A percentile compares a stretch with the other conserved stretches of the same genome.
Conservation (phyloP, 2,329 filamentous ascomycete genomes). For the Neonectria coccinea region DNA sequence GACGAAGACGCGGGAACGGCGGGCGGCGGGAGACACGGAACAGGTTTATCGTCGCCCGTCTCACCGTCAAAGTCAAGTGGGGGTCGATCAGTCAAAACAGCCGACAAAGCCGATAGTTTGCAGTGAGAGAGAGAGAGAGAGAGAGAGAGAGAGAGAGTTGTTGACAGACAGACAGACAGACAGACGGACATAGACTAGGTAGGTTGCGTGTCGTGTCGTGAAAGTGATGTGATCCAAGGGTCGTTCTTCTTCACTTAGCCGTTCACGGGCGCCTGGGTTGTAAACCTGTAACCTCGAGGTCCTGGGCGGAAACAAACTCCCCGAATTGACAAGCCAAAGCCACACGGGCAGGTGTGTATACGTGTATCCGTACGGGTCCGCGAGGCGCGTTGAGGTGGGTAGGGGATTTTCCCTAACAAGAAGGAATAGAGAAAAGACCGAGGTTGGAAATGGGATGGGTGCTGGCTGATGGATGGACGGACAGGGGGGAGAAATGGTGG, state of each 20-base stretch:
- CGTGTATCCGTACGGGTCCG: background rate
- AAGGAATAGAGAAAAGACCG: no score
- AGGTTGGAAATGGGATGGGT: slow-evolving; percentile 15
- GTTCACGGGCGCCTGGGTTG: slow-evolving; percentile 9
- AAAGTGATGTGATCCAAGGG: slow-evolving; percentile 13
- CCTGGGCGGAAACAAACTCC: slow-evolving; percentile 16
- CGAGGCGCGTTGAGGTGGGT: background rate
- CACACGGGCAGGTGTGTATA: slow-evolving; percentile 1
- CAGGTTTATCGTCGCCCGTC: slow-evolving; percentile 1
- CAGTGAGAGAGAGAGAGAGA: background rate
- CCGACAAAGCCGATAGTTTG: background rate
- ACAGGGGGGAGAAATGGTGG: background rate
- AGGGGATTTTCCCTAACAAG: no score
- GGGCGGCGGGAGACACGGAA: slow-evolving; percentile 3
- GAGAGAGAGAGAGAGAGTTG: no score
- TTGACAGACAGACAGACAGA: background rate
- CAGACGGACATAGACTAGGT: no score
- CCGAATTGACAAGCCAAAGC: slow-evolving; percentile 2
- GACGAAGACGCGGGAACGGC: background rate
- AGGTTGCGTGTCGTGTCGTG: slow-evolving; percentile 13
- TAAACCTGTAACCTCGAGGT: slow-evolving; percentile 23
- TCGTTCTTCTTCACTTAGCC: background rate
- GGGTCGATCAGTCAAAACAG: background rate
- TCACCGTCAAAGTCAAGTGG: slow-evolving; percentile 1
- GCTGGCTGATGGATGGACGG: background rate